phyloP scores from a whole-genome alignment of 2,329 filamentous ascomycete species.

The Trichoderma arundinaceum region DNA sequence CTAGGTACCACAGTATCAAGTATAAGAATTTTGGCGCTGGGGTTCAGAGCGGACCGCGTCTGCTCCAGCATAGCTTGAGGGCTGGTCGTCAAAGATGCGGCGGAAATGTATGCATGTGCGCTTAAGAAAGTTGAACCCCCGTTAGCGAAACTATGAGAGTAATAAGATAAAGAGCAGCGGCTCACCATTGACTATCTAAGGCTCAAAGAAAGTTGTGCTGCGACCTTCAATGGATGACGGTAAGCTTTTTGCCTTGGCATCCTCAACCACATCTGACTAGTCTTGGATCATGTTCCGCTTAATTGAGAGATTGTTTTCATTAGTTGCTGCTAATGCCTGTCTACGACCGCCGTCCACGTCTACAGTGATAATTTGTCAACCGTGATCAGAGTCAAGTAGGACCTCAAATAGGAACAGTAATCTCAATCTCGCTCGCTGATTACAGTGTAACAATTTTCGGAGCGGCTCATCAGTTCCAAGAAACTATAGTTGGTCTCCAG shows the following conservation, averaged over 20 bases:
- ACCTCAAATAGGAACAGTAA: background rate
- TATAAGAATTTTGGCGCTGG: background rate
- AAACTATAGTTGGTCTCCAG: too few relatives aligned
- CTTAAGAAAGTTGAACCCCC: background rate
- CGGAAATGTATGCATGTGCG: background rate
- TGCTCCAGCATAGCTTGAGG: background rate
- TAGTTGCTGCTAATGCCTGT: background rate
- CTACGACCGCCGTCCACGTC: background rate
- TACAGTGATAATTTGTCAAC: background rate
- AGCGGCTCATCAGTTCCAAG: too few relatives aligned
- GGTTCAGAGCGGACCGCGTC: background rate
- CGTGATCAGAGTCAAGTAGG: background rate
- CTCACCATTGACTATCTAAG: background rate
- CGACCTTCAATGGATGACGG: background rate
- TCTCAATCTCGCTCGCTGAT: too few relatives aligned
- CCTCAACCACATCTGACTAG: background rate
- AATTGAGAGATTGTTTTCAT: background rate
- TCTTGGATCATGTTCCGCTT: background rate
- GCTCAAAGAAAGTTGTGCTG: background rate
- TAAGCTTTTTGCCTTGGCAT: background rate
- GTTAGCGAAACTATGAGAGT: too few relatives aligned
- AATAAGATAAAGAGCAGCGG: background rate
- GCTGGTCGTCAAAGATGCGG: background rate
- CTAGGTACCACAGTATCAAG: background rate
- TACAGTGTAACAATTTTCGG: too few relatives aligned